A percentile compares a stretch with the other conserved stretches of the same genome.
Evolutionary conservation across 2,329 filamentous ascomycete genomes (phyloP).

Genomic region (Salinomyces thailandicus): DNA sequence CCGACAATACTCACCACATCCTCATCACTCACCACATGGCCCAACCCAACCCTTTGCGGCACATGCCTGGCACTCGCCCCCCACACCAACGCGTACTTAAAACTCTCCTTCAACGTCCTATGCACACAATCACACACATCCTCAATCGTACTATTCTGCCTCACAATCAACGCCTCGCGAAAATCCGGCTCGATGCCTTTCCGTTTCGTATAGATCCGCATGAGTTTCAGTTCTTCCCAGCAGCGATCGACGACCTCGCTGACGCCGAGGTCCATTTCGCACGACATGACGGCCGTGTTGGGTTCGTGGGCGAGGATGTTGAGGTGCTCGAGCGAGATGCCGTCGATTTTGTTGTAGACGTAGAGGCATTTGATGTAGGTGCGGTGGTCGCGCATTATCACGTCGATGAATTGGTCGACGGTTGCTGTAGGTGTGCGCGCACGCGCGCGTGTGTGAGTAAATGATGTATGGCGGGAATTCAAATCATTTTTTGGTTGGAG

Average conservation of each 20-base stretch:
- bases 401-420: constrained; percentile 96
- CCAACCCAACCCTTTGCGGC: constrained; percentile 81
- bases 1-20: constrained; percentile 57
- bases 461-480: neutral
- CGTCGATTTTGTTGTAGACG: constrained; percentile 99
- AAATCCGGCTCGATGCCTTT: constrained; percentile 89
- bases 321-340: constrained; percentile 83
- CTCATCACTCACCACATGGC: constrained; percentile 63
- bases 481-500: no score
- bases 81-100: constrained; percentile 98
- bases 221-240: constrained; percentile 85
- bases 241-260: constrained; percentile 88
- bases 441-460: no score
- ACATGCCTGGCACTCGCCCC: constrained; percentile 91
- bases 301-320: constrained; percentile 87
- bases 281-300: constrained; percentile 92
- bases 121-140: constrained; percentile 96
- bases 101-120: constrained; percentile 88
- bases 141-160: constrained; percentile 78
- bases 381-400: constrained; percentile 97
- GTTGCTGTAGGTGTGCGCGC: no score
- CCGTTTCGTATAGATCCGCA: constrained; percentile 91
- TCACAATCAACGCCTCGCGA: constrained; percentile 81
- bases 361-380: constrained; percentile 94
- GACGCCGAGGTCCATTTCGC: constrained; percentile 88